These are phyloP conservation scores for Tolypocladium album DNA, from an alignment of 2,329 filamentous ascomycete species.

Conservation along the genomic window DNA sequence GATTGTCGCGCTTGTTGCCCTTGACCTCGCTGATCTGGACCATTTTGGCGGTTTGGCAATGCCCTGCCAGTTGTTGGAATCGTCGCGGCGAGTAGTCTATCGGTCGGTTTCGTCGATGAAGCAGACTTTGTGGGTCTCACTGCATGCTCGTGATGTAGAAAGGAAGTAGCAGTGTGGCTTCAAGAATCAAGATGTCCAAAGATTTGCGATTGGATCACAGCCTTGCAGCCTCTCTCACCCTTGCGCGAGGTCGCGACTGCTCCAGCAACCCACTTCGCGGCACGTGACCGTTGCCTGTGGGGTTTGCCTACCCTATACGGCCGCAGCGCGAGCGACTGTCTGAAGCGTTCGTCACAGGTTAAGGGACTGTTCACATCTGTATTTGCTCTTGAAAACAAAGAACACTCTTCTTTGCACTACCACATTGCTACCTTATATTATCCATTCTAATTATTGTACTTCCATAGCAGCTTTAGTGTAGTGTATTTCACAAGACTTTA, in stretches of 20 bases:
- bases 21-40: constrained; percentile 92
- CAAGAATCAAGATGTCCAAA: background rate
- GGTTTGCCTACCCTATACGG: background rate
- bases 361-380: background rate
- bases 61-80: background rate
- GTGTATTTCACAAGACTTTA: background rate
- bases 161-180: background rate
- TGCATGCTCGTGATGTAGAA: background rate
- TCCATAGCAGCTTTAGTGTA: too few species aligned
- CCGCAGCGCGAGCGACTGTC: background rate
- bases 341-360: background rate
- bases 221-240: constrained; percentile 12
- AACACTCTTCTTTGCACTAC: background rate
- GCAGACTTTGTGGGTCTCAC: background rate
- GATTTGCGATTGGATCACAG: constrained; percentile 21
- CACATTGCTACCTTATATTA: background rate
- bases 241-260: constrained; percentile 14
- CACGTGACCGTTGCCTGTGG: constrained; percentile 14
- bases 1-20: constrained; percentile 86
- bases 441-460: background rate
- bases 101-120: background rate
- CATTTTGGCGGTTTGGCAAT: constrained; percentile 41
- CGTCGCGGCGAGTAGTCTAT: constrained; percentile 3
- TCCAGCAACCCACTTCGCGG: constrained; percentile 9
- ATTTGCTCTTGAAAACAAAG: background rate